These are phyloP conservation scores for Brassica nigra DNA, from an alignment of 345 rosid genomes.

Conservation along the genomic window DNA sequence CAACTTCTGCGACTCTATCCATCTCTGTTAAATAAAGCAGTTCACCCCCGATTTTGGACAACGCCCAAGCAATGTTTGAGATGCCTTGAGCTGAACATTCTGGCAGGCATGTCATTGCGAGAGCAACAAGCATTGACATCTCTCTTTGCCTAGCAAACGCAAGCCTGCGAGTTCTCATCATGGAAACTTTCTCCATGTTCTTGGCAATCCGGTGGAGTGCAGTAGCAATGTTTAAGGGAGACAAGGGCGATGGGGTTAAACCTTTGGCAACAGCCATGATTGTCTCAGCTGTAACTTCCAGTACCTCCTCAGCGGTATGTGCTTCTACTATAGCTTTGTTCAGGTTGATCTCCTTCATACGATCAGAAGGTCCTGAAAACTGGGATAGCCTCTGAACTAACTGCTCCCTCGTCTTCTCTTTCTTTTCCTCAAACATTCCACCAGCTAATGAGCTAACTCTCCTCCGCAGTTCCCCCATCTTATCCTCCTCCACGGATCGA, in stretches of 20 bases:
- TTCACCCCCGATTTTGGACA: conserved; percentile 89
- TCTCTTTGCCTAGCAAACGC: conserved; percentile 82
- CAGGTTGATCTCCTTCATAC: conserved; percentile 73
- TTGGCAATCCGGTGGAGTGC: conserved; percentile 87
- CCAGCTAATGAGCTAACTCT: conserved; percentile 59
- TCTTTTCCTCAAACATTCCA: conserved; percentile 75
- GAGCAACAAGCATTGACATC: conserved; percentile 90
- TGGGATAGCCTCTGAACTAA: conserved; percentile 73
- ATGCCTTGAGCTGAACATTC: conserved; percentile 94
- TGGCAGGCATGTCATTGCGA: conserved; percentile 79
- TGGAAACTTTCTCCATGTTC: conserved; percentile 93
- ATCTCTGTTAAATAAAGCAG: conserved; percentile 86
- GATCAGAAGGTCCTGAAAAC: conserved; percentile 74
- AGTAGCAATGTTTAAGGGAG: conserved; percentile 84
- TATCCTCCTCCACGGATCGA: conserved; percentile 38
- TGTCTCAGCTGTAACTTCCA: conserved; percentile 67
- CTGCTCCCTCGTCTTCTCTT: conserved; percentile 60
- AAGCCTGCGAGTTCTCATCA: conserved; percentile 66
- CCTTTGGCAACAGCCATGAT: conserved; percentile 87
- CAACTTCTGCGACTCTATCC: conserved; percentile 96
- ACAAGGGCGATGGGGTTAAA: conserved; percentile 81
- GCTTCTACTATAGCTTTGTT: conserved; percentile 77
- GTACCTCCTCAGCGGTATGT: conserved; percentile 76
- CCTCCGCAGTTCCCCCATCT: conserved; percentile 43
- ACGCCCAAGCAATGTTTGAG: conserved; percentile 91